Evolutionary conservation across 2,329 filamentous ascomycete genomes (phyloP).

Genomic region (Aspergillus thermomutatus): DNA sequence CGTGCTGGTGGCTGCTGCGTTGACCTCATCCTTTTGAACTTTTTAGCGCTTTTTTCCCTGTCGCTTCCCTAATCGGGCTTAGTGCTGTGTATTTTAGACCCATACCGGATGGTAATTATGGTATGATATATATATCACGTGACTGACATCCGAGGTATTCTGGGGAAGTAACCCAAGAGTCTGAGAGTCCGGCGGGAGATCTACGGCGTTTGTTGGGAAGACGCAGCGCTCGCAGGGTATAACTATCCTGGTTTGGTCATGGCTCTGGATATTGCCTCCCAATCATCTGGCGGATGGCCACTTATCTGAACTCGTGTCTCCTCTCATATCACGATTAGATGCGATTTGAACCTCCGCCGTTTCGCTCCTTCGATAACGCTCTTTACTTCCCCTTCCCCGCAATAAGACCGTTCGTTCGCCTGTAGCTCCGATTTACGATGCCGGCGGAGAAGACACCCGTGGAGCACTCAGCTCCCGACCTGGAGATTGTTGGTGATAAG

Average conservation of each 20-base stretch:
- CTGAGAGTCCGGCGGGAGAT: slow-evolving; percentile 17
- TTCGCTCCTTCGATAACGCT: neutral
- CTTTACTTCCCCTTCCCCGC: neutral
- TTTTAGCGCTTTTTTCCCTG: neutral
- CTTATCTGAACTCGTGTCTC: neutral
- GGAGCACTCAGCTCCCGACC: slow-evolving; percentile 61
- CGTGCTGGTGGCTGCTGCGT: slow-evolving; percentile 14
- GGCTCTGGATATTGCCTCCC: slow-evolving; percentile 1
- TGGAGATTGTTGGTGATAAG: slow-evolving; percentile 71
- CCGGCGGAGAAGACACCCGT: slow-evolving; percentile 28
- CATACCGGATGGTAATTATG: neutral
- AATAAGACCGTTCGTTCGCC: neutral
- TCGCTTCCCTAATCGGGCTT: neutral
- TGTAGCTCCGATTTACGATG: slow-evolving; percentile 20
- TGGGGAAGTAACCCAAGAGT: slow-evolving; percentile 15
- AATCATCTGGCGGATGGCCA: slow-evolving; percentile 1
- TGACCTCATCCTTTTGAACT: slow-evolving; percentile 15
- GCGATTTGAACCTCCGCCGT: neutral
- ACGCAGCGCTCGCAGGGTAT: slow-evolving; percentile 16
- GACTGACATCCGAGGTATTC: slow-evolving; percentile 25
- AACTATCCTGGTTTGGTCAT: neutral
- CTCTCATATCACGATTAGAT: slow-evolving; percentile 1
- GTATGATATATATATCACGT: slow-evolving; percentile 12
- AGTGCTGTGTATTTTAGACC: neutral
- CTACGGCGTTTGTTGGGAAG: slow-evolving; percentile 23